Base-by-base conservation (phyloP, 345 rosid species). In the Viola odorata region DNA sequence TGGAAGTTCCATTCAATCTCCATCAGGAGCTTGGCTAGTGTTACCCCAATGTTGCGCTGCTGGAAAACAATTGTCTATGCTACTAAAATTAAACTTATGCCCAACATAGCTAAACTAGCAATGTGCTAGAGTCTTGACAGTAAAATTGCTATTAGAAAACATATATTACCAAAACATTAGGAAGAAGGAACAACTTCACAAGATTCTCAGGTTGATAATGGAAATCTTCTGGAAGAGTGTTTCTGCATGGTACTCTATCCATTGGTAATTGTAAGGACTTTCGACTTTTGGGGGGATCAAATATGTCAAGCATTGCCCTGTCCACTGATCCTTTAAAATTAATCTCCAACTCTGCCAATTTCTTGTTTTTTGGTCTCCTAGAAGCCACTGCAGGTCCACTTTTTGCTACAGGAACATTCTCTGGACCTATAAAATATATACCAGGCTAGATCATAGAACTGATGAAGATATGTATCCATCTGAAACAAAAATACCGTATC, bases 281-380 rank as follows among this genome's bases (percentile, higher is more conserved):
- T 3, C 14, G 55, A 50, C 42, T 61, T 61, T 49, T 49, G 9
- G 55, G 36, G 0, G 37, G 55, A 49, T 45, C 55, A 49, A 61
- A 49, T 8, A 49, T 61, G 16, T 11, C 45, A 42, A 60, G 38
- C 6, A 12, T 37, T 60, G 45, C 17, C 1, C 11, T 13, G 5
- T 32, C 32, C 23, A 48, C 4, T 12, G 42, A 12, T 6, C 10
- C 45, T 11, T 32, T 45, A 52, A 59, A 59, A 59, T 45, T 38
- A 47, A 45, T 36, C 7, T 59, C 63, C 39, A 36, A 6, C 11
- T 38, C 53, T 55, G 9, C 36, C 49, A 14, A 16, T 12, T 55
- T 55, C 45, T 68, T 40, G 16, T 16, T 63, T 49, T 58, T 73
- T 4, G 5, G 48, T 59, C 45, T 63, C 58, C 67, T 67, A 37